phyloP scores from a whole-genome alignment of 177 flowering plant genomes.

The Vitis hybrid region DNA sequence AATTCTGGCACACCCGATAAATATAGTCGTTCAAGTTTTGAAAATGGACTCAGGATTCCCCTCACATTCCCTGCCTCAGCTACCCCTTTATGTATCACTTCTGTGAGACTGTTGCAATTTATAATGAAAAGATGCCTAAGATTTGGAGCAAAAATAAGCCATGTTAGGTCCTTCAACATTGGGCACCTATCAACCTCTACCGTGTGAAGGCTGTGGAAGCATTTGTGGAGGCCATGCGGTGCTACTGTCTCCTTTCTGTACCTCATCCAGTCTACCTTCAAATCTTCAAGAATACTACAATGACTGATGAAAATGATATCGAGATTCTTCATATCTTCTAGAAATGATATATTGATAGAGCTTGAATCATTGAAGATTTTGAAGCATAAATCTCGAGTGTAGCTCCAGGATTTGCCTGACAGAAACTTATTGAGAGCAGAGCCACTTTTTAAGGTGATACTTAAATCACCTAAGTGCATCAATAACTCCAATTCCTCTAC shows the following conservation, averaged over 20 bases:
- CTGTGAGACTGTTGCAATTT: constrained; percentile 1
- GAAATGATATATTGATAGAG: not conserved
- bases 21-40: constrained; percentile 1
- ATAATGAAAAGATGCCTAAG: not conserved
- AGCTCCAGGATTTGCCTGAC: not conserved
- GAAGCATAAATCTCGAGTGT: constrained; percentile 1
- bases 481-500: constrained; percentile 15
- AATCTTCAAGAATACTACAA: not conserved
- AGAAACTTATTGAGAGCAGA: not conserved
- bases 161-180: constrained; percentile 15
- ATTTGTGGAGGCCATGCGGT: not conserved
- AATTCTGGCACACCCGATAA: not conserved
- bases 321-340: constrained; percentile 2
- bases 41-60: constrained; percentile 2
- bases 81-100: not conserved
- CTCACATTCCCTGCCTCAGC: too few species aligned
- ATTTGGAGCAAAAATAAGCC: constrained; percentile 19
- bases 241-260: too few species aligned
- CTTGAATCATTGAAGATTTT: not conserved
- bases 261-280: not conserved
- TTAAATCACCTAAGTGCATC: constrained; percentile 1
- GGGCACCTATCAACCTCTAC: constrained; percentile 2
- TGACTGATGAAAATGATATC: not conserved
- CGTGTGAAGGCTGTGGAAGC: constrained; percentile 12
- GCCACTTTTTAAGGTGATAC: constrained; percentile 4